Evolutionary conservation across 1,284 basidiomycete species (phyloP).

Genomic region (Cutaneotrichosporon cutaneum): DNA sequence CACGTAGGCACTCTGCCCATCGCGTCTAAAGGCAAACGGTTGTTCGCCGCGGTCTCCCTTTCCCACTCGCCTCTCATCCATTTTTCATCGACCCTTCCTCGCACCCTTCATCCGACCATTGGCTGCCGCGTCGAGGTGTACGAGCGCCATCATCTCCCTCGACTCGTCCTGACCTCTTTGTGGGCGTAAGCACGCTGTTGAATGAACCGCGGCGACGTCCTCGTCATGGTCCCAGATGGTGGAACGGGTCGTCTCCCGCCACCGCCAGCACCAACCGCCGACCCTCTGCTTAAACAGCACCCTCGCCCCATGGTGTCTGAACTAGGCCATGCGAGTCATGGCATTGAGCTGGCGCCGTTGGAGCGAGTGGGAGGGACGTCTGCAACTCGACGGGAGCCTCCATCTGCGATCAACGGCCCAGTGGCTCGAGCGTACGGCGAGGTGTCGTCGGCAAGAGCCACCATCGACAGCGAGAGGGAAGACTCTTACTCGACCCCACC

Average conservation of each 20-base stretch:
- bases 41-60: neutral
- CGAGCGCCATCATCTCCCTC: neutral
- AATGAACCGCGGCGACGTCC: slow-evolving; percentile 6
- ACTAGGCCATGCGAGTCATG: neutral
- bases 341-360: neutral
- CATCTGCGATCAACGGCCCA: neutral
- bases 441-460: neutral
- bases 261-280: neutral
- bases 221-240: slow-evolving; percentile 9
- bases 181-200: neutral
- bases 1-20: neutral
- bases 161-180: neutral
- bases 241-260: slow-evolving; percentile 6
- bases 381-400: neutral
- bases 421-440: slow-evolving; percentile 6
- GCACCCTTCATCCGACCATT: neutral
- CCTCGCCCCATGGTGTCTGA: neutral
- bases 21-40: neutral
- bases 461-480: neutral
- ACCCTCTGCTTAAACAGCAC: neutral
- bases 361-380: neutral
- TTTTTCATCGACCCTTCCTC: slow-evolving; percentile 5
- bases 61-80: neutral
- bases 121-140: neutral
- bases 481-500: slow-evolving; percentile 4